Evolutionary conservation across 1,284 basidiomycete genomes (phyloP).

Genomic region (Mycena sp.): DNA sequence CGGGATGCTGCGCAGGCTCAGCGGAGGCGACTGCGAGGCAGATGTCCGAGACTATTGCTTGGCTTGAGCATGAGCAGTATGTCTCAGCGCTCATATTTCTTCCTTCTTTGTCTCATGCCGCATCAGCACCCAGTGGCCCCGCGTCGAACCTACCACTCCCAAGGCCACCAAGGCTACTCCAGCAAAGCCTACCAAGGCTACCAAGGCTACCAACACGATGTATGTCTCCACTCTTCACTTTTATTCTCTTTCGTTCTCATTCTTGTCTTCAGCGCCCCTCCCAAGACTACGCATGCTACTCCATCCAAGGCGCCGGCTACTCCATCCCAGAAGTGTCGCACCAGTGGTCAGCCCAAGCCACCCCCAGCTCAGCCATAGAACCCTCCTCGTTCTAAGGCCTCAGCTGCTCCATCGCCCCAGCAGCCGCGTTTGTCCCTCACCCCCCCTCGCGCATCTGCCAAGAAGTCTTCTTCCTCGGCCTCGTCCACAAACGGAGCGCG

Average conservation of each 20-base stretch:
- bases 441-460: not conserved
- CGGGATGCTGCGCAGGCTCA: constrained; percentile 7
- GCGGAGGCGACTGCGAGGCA: too few relatives aligned
- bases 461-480: not conserved
- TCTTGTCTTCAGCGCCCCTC: too few relatives aligned
- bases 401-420: constrained; percentile 13
- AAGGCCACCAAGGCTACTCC: not conserved
- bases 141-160: not conserved
- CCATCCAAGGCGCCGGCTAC: constrained; percentile 2
- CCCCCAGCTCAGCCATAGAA: too few relatives aligned
- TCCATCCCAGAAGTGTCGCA: too few relatives aligned
- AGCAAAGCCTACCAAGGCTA: too few relatives aligned
- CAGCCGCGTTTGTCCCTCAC: constrained; percentile 1
- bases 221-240: too few relatives aligned
- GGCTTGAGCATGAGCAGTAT: constrained; percentile 18
- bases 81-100: not conserved
- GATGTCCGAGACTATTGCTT: too few relatives aligned
- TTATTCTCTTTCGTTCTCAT: too few relatives aligned
- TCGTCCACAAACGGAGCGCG: not conserved
- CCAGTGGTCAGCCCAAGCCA: too few relatives aligned
- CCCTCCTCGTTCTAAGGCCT: not conserved
- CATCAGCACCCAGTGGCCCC: constrained; percentile 5
- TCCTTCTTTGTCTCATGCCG: not conserved
- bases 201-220: too few relatives aligned
- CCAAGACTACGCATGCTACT: not conserved